These are phyloP conservation scores for Prunus yedoensis DNA, from an alignment of 331 rosid genomes.

Conservation along the genomic window DNA sequence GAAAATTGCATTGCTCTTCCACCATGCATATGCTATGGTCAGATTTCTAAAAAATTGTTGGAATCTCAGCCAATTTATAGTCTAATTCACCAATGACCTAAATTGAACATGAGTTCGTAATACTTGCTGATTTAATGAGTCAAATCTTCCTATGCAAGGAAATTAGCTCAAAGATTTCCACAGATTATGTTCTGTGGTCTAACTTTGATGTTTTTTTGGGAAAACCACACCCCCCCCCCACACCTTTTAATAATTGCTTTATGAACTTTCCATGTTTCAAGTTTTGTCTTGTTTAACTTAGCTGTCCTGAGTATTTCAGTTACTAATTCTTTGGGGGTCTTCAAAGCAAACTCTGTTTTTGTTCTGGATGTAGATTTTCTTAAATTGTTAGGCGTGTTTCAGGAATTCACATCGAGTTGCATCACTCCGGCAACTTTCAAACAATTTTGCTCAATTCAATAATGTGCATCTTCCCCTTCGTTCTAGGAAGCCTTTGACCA, in stretches of 20 bases:
- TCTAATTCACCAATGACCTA: not conserved
- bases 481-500: slow-evolving; percentile 79
- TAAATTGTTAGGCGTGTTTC: slow-evolving; percentile 38
- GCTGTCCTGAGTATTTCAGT: not conserved
- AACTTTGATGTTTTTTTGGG: not conserved
- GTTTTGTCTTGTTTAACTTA: not conserved
- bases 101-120: not conserved
- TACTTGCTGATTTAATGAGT: not conserved
- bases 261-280: not conserved
- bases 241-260: not conserved
- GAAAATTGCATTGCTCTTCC: slow-evolving; percentile 3
- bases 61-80: not conserved
- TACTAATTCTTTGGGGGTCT: not conserved
- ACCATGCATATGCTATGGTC: not conserved
- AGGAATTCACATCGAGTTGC: slow-evolving; percentile 77
- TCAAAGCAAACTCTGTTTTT: not conserved
- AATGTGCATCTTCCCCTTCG: slow-evolving; percentile 69
- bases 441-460: slow-evolving; percentile 86
- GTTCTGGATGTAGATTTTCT: slow-evolving; percentile 13
- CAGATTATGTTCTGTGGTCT: not conserved
- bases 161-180: not conserved
- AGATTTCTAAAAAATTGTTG: not conserved
- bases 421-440: slow-evolving; percentile 84
- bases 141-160: not conserved
- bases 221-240: not conserved